Base-by-base conservation (phyloP, 31 red algal species). In the Porphyra umbilicalis region DNA sequence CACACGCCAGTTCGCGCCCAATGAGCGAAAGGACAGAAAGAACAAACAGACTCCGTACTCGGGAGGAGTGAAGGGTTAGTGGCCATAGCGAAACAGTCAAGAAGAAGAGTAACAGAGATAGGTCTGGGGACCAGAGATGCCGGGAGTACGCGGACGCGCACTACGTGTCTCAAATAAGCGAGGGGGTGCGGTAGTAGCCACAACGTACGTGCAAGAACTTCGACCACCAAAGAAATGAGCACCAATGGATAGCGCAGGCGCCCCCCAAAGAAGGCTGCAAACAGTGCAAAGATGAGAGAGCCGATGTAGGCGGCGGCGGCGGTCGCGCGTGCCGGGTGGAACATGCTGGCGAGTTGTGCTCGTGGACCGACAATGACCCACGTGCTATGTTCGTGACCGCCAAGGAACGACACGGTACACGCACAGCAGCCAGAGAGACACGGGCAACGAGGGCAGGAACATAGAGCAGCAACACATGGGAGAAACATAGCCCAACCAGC, bases 291-390 rank as follows among this genome's bases (percentile, higher is more conserved):
- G 67, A 92, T 35, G 35, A 98, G 76, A 20, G 92, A 86, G 25
- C 44, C 77, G 35, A 91, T 10, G 82, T 98, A 98, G 9, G 90
- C 80, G 40, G 35, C 76, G 31, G 92, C 84, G 25, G 92, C 90
- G 30, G 85, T 78, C 34, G 88, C 85, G 29, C 96, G 88, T 31
- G 86, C 93, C 10, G 96, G 88, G 77, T 81, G 82, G 78, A 92
- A 93, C 92, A 98, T 94, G 84, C 84, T 83, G 8, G 84, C 85
- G 10, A 98, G 67, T 75, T 98, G 96, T 14, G 90, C 90, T 39
- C 81, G 46, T 8, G 92, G 96, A 3, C 92, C 92, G 39, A 95
- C 89, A 34, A 98, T 83, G 33, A 95, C 79, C 88, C 90, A 92
- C 9, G 96, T 95, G 77, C 81, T 86, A 39, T 29, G 9, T n/a